Evolutionary conservation across 805 yeast genomes (phyloP).

Genomic region (Wickerhamiella bombiphila): DNA sequence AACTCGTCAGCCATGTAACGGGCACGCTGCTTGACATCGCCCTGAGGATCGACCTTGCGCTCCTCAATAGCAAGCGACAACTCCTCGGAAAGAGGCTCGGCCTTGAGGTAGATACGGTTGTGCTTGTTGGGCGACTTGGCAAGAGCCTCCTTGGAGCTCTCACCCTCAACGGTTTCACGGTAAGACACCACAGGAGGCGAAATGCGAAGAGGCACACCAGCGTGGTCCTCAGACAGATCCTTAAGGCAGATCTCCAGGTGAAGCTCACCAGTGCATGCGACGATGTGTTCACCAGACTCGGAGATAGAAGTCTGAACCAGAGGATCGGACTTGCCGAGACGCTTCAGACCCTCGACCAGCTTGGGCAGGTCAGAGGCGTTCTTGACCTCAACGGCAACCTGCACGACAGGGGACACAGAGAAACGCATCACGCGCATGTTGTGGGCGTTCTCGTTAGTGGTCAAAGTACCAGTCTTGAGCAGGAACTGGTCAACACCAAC

Average conservation of each 20-base stretch:
- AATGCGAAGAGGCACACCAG: conserved; percentile 96
- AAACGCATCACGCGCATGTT: conserved; percentile 99
- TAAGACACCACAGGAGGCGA: conserved; percentile 97
- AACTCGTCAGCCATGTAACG: conserved; percentile 96
- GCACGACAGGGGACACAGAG: conserved; percentile 99
- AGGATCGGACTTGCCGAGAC: conserved; percentile 99
- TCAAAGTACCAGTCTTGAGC: conserved; percentile 97
- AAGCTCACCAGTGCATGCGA: conserved; percentile 99
- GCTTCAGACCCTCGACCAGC: conserved; percentile 99
- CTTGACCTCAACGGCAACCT: conserved; percentile 99
- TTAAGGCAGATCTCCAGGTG: conserved; percentile 95
- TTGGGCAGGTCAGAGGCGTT: conserved; percentile 99
- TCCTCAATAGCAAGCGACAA: conserved; percentile 78
- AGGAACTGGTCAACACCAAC: conserved; percentile 99
- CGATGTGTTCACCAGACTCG: conserved; percentile 98
- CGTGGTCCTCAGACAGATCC: conserved; percentile 97
- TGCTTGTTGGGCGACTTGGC: conserved; percentile 99
- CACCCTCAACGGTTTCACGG: conserved; percentile 95
- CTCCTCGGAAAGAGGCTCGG: conserved; percentile 93
- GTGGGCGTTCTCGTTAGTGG: conserved; percentile 94
- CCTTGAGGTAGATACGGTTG: conserved; percentile 97
- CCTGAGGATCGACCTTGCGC: conserved; percentile 88
- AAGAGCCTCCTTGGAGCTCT: conserved; percentile 89
- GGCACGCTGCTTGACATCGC: conserved; percentile 98
- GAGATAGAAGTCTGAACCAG: conserved; percentile 81